A percentile compares a stretch with the other conserved stretches of the same genome.
Conservation (phyloP, 768 basidiomycete genomes). For the Mycena latifolia region DNA sequence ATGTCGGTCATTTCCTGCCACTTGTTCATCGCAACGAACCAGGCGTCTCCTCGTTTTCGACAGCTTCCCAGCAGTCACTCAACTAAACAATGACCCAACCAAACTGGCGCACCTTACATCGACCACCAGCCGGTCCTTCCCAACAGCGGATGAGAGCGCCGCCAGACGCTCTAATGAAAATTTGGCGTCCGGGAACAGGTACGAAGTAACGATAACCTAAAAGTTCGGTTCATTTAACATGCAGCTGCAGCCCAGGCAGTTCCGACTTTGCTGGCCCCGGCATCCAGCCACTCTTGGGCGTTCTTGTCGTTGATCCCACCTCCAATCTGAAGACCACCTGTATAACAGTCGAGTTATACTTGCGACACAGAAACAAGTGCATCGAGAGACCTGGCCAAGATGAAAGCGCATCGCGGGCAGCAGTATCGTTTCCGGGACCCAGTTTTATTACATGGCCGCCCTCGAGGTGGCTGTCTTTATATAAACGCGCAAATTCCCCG, state of each 20-base stretch:
- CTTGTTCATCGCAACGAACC: slow-evolving; percentile 98
- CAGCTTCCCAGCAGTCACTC: slow-evolving; percentile 67
- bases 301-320: slow-evolving; percentile 91
- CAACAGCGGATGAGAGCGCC: slow-evolving; percentile 70
- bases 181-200: slow-evolving; percentile 86
- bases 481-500: slow-evolving; percentile 83
- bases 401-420: slow-evolving; percentile 85
- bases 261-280: slow-evolving; percentile 88
- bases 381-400: slow-evolving; percentile 81
- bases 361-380: slow-evolving; percentile 8
- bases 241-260: slow-evolving; percentile 1
- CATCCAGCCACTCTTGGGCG: slow-evolving; percentile 85
- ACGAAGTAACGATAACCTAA: slow-evolving; percentile 98
- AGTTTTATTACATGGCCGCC: slow-evolving; percentile 98
- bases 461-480: slow-evolving; percentile 72
- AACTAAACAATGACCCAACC: background rate
- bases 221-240: slow-evolving; percentile 19
- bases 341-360: slow-evolving; percentile 28
- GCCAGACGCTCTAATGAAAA: slow-evolving; percentile 84
- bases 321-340: slow-evolving; percentile 90
- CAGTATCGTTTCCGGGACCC: slow-evolving; percentile 88
- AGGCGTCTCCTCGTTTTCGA: slow-evolving; percentile 77
- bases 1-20: slow-evolving; percentile 98
- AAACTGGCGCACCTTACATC: slow-evolving; percentile 85
- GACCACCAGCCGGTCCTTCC: slow-evolving; percentile 90